These are phyloP conservation scores for Senna siamea DNA, from an alignment of 306 rosid genomes.

Conservation along the genomic window DNA sequence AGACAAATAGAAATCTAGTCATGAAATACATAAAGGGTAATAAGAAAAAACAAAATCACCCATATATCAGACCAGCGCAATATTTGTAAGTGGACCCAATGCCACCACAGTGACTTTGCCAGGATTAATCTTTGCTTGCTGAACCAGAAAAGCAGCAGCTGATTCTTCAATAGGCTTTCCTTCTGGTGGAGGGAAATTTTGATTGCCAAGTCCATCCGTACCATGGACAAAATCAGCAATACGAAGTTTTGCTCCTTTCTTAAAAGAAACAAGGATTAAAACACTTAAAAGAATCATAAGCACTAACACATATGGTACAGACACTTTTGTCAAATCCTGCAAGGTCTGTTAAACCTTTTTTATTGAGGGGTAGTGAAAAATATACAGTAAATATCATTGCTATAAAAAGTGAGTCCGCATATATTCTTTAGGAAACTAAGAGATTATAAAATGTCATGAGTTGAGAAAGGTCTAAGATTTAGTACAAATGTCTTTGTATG, in stretches of 20 bases:
- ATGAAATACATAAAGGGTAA: constrained; percentile 23
- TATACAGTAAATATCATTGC: constrained; percentile 3
- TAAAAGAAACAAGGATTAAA: constrained; percentile 19
- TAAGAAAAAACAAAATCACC: constrained; percentile 8
- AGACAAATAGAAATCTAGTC: constrained; percentile 19
- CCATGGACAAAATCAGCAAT: constrained; percentile 97
- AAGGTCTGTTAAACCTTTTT: constrained; percentile 3
- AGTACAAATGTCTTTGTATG: too few species aligned
- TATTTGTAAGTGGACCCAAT: constrained; percentile 90
- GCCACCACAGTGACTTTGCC: constrained; percentile 87
- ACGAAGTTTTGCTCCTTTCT: constrained; percentile 80
- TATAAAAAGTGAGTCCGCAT: too few species aligned
- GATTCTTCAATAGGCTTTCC: constrained; percentile 77
- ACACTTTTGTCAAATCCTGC: constrained; percentile 10
- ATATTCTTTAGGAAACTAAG: too few species aligned
- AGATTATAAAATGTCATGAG: too few species aligned
- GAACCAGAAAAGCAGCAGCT: constrained; percentile 72
- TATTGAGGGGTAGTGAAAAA: constrained; percentile 9
- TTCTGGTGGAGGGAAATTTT: constrained; percentile 83
- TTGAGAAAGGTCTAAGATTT: too few species aligned
- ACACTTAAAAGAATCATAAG: constrained; percentile 5
- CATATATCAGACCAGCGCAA: constrained; percentile 71
- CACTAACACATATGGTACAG: not conserved
- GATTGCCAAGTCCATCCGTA: constrained; percentile 93
- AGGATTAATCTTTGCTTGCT: constrained; percentile 78